Percentiles rank a stretch among this genome's conserved stretches.
These are phyloP conservation scores for Sphenostylis stenocarpa DNA, from an alignment of 306 rosid genomes.

Conservation along the genomic window DNA sequence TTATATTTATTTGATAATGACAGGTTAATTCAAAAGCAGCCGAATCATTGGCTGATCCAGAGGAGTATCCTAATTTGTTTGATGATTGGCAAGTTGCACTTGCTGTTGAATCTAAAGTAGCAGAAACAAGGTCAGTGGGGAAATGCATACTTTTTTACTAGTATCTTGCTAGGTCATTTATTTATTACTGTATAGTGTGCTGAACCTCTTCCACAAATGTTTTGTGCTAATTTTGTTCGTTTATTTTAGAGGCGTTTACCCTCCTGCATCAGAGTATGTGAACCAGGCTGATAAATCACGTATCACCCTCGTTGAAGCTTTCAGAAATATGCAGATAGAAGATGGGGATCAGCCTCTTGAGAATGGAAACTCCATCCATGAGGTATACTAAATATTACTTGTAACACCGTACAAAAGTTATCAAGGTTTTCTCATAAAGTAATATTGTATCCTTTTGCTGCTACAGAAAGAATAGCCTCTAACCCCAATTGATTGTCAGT, in stretches of 20 bases:
- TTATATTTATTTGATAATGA: constrained; percentile 22
- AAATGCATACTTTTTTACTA: neutral
- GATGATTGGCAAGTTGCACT: constrained; percentile 98
- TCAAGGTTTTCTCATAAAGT: neutral
- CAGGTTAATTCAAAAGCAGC: constrained; percentile 98
- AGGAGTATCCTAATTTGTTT: constrained; percentile 92
- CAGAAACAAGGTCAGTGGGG: constrained; percentile 62
- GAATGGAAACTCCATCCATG: constrained; percentile 77
- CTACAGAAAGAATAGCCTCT: neutral
- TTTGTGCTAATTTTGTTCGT: constrained; percentile 29
- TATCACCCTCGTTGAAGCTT: constrained; percentile 86
- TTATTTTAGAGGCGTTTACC: constrained; percentile 65
- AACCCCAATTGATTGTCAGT: neutral
- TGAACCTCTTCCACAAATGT: constrained; percentile 7
- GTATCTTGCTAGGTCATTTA: constrained; percentile 11
- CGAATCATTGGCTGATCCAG: constrained; percentile 96
- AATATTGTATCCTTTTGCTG: neutral
- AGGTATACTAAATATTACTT: constrained; percentile 50
- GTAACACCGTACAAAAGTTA: neutral
- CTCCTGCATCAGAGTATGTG: constrained; percentile 69
- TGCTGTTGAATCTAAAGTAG: constrained; percentile 79
- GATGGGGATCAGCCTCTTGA: constrained; percentile 75
- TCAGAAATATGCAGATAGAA: constrained; percentile 70
- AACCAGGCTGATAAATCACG: constrained; percentile 64
- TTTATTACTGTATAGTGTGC: neutral